Percentiles rank a stretch among this genome's conserved stretches.
phyloP scores from a whole-genome alignment of 257 asterid genomes.

The Perilla frutescens region DNA sequence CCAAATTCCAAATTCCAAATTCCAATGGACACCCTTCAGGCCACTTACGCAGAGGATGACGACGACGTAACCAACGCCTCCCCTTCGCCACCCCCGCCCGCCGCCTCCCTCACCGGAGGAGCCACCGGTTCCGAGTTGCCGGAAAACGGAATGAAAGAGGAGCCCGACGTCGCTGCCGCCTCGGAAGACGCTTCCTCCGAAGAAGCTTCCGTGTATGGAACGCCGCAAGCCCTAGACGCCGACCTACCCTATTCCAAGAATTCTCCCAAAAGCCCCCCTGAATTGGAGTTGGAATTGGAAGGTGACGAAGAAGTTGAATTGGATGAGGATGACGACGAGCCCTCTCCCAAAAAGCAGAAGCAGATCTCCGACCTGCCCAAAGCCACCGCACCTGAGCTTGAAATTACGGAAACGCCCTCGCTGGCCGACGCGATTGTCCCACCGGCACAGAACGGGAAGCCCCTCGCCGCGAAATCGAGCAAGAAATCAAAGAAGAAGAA shows the following conservation, averaged over 20 bases:
- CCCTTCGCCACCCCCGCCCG: conserved; percentile 39
- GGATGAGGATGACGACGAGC: conserved; percentile 60
- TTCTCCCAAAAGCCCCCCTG: conserved; percentile 39
- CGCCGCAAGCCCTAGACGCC: conserved; percentile 31
- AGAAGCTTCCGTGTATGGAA: conserved; percentile 46
- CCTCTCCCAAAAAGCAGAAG: conserved; percentile 67
- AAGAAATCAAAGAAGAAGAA: conserved; percentile 85
- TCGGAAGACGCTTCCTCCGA: conserved; percentile 51
- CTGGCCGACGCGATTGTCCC: conserved; percentile 24
- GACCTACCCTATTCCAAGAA: conserved; percentile 39
- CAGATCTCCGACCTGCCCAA: conserved; percentile 49
- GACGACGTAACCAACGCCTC: conserved; percentile 42
- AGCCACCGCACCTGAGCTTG: conserved; percentile 21
- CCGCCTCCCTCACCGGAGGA: conserved; percentile 26
- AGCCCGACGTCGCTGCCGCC: conserved; percentile 32
- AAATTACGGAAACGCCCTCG: conserved; percentile 46
- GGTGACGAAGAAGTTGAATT: conserved; percentile 45
- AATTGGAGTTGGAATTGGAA: conserved; percentile 44
- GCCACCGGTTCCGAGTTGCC: conserved; percentile 24
- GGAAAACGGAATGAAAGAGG: conserved; percentile 42
- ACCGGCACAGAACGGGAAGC: conserved; percentile 34
- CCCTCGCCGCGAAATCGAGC: conserved; percentile 43
- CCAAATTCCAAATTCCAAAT: conserved; percentile 18
- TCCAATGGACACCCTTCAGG: conserved; percentile 64
- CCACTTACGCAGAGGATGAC: conserved; percentile 51